Percentiles rank a stretch among this genome's conserved stretches.
Evolutionary conservation across 148 eudicot genomes (phyloP).

Genomic region (Selenicereus undatus): DNA sequence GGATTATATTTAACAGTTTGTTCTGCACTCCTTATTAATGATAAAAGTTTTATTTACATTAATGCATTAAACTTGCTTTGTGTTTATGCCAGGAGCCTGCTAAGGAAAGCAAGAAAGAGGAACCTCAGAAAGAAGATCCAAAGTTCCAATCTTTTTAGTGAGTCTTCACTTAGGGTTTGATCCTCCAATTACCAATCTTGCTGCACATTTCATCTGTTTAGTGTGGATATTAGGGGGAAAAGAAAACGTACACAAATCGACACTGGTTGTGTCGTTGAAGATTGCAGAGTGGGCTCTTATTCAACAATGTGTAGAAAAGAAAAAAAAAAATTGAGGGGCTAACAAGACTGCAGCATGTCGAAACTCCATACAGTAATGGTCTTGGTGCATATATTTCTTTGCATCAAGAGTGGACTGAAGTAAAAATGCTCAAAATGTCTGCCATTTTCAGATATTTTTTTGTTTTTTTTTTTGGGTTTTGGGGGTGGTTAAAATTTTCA

Average conservation of each 20-base stretch:
- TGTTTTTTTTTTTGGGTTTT: too few relatives aligned
- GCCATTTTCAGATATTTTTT: neutral
- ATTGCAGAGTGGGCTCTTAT: constrained; percentile 10
- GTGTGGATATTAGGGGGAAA: neutral
- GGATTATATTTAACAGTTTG: too few relatives aligned
- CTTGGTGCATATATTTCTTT: constrained; percentile 12
- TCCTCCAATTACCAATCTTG: neutral
- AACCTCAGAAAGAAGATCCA: constrained; percentile 60
- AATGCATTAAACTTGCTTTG: too few relatives aligned
- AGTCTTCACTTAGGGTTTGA: constrained; percentile 54
- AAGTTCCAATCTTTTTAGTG: constrained; percentile 74
- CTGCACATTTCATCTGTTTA: neutral
- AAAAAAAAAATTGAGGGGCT: neutral
- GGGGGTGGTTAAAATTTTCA: too few relatives aligned
- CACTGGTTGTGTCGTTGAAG: constrained; percentile 7
- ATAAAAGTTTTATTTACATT: too few relatives aligned
- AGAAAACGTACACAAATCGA: neutral
- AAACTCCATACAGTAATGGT: constrained; percentile 2
- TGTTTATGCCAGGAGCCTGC: constrained; percentile 44
- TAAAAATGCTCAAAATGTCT: neutral
- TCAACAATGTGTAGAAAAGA: neutral
- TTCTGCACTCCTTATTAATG: too few relatives aligned
- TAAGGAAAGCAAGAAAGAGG: constrained; percentile 52
- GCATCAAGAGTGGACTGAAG: too few relatives aligned
- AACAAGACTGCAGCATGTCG: neutral